Conservation (phyloP, 495 filamentous ascomycete species). For the Penicillium canariense region DNA sequence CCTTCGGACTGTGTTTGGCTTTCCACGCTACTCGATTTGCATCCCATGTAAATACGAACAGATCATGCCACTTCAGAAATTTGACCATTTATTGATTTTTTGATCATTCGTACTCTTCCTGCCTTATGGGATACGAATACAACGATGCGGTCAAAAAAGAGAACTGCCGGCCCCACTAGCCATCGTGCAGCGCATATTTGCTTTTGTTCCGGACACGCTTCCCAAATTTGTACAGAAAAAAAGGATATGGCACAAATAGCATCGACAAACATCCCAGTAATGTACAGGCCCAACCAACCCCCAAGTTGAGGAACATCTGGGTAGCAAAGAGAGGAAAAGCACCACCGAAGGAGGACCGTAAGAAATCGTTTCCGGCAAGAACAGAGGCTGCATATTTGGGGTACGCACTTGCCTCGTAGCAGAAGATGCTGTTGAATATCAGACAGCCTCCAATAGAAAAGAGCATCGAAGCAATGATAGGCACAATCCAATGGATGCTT, state of each 20-base stretch:
- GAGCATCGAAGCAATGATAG: constrained; percentile 52
- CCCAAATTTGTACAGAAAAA: constrained; percentile 26
- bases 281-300: constrained; percentile 60
- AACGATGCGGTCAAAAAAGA: no score
- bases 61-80: no score
- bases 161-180: no score
- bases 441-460: constrained; percentile 55
- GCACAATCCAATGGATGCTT: constrained; percentile 58
- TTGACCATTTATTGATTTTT: no score
- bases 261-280: constrained; percentile 57
- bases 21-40: no score
- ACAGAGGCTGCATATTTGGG: constrained; percentile 47
- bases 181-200: constrained; percentile 26
- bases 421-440: constrained; percentile 52
- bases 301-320: constrained; percentile 55
- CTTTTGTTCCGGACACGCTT: constrained; percentile 28
- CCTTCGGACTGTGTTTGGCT: no score
- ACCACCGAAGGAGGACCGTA: constrained; percentile 46
- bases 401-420: constrained; percentile 49
- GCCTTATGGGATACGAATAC: no score
- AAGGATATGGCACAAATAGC: constrained; percentile 39
- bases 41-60: no score
- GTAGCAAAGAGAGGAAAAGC: constrained; percentile 50
- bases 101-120: no score
- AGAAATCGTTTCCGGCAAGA: constrained; percentile 51